phyloP scores from a whole-genome alignment of 805 yeast species.

The Starmerella apis region DNA sequence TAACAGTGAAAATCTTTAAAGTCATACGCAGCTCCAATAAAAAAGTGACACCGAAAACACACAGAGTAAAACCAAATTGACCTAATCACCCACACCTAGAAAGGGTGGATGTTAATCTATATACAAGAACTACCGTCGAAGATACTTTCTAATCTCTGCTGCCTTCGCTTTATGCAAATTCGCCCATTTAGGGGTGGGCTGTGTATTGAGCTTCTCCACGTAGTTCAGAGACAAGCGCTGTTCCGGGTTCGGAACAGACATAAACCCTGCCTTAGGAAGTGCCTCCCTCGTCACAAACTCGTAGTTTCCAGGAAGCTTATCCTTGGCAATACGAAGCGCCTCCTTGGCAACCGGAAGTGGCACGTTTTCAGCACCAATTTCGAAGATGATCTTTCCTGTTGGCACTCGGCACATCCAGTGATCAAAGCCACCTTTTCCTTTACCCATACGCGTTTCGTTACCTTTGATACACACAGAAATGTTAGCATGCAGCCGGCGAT shows the following conservation, averaged over 20 bases:
- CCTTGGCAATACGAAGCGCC: constrained; percentile 78
- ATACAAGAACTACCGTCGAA: constrained; percentile 43
- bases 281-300: constrained; percentile 62
- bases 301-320: constrained; percentile 82
- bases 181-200: constrained; percentile 53
- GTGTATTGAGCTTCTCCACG: constrained; percentile 42
- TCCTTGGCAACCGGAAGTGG: constrained; percentile 88
- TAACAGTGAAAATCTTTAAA: too few species aligned
- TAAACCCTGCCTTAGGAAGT: constrained; percentile 62
- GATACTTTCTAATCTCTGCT: constrained; percentile 47
- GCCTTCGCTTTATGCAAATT: constrained; percentile 27
- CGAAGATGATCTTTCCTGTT: constrained; percentile 86
- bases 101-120: too few species aligned
- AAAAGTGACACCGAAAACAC: too few species aligned
- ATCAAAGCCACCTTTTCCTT: constrained; percentile 95
- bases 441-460: constrained; percentile 99
- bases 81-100: too few species aligned
- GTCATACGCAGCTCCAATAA: too few species aligned
- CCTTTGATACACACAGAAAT: constrained; percentile 92
- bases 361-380: constrained; percentile 59
- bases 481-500: constrained; percentile 73
- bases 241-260: constrained; percentile 38
- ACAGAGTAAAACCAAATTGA: too few species aligned
- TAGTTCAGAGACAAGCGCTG: constrained; percentile 43
- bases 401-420: constrained; percentile 97